Evolutionary conservation across 1,284 basidiomycete species (phyloP), one percentile per base, ranked within the genome.

Genomic region (Fomes fomentarius): DNA sequence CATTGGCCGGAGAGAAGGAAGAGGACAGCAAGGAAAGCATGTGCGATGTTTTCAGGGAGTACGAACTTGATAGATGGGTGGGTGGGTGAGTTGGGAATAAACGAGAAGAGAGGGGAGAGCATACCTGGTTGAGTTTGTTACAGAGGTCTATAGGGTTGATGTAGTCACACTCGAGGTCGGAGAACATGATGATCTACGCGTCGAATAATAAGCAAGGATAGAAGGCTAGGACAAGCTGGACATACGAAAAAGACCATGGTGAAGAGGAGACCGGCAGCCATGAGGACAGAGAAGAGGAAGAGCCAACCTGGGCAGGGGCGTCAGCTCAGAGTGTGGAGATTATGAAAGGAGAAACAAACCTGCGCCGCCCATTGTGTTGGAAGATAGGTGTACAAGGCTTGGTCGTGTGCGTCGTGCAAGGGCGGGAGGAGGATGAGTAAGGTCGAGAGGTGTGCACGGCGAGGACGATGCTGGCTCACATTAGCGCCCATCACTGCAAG

Each of bases 141-240:
- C 97, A 99, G 34, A 99, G 88, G 76, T 99, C 96, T 85, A 99
- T 98, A 52, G 96, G 96, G 79, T 99, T 99, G 80, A 99, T 97
- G 79, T 98, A 99, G 82, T 98, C 93, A 77, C 93, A 96, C 78
- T 96, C 94, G 69, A 97, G 79, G 78, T 97, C 95, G 43, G 93
- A 96, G 82, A 98, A 99, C 96, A 99, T 98, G 81, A 99, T 99
- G 70, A 99, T 97, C 96, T 98, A 66, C 28, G 12, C 12, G 31
- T 19, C 15, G n/a, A 25, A 21, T 26, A 10, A n/a, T 28, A 41
- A 52, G 40, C 12, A 24, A 35, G 3, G 46, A 5, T 10, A 19
- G 37, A 6, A 50, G 8, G 39, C 28, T 43, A 45, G 10, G 15
- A 19, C 7, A 42, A 39, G 15, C 2, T 19, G 25, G 28, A 89